phyloP scores from a whole-genome alignment of 2,329 filamentous ascomycete species.

The Sclerotinia trifoliorum region DNA sequence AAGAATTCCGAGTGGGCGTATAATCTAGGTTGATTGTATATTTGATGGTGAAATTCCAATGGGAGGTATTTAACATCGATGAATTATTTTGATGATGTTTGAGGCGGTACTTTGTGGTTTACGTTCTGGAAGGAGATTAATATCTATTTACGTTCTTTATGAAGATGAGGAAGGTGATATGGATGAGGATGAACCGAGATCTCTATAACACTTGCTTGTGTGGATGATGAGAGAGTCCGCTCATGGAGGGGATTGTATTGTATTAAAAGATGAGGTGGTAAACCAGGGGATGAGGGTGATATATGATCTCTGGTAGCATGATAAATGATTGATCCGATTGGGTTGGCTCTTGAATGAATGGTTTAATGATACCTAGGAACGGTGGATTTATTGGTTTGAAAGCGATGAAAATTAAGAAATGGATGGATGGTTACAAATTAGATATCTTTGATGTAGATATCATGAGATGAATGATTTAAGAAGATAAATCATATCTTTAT shows the following conservation, averaged over 20 bases:
- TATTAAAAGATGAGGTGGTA: neutral
- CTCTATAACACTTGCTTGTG: neutral
- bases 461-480: neutral
- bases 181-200: neutral
- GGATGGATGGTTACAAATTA: neutral
- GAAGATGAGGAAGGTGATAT: neutral
- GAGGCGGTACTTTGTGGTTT: neutral
- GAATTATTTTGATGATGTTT: conserved; percentile 1
- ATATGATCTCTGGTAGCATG: neutral
- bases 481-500: neutral
- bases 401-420: neutral
- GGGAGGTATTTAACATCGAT: neutral
- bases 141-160: neutral
- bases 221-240: neutral
- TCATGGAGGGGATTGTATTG: neutral
- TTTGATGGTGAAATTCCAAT: neutral
- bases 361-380: neutral
- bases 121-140: neutral
- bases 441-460: neutral
- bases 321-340: no score
- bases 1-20: neutral
- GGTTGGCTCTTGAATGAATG: neutral
- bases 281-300: neutral
- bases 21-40: neutral
- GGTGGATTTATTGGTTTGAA: neutral